Conservation (phyloP, 2,329 filamentous ascomycete genomes). For the Chlorencoelia australis region DNA sequence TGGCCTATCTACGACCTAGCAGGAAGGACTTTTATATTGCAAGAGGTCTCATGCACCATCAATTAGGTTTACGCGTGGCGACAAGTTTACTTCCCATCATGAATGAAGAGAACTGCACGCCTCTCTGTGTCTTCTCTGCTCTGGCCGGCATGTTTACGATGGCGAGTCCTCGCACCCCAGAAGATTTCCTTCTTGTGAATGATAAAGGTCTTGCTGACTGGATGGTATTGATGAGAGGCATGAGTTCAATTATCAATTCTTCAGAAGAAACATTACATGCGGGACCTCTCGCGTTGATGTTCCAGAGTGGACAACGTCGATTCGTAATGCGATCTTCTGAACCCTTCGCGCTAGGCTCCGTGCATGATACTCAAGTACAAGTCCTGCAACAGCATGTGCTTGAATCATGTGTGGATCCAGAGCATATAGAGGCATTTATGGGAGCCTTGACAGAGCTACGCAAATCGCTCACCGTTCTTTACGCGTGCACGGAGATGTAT, state of each 20-base stretch:
- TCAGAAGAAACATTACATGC: constrained; percentile 17
- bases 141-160: constrained; percentile 30
- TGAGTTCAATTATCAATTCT: constrained; percentile 26
- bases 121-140: constrained; percentile 32
- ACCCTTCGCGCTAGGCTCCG: too few relatives aligned
- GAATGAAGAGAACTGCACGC: constrained; percentile 27
- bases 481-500: constrained; percentile 13
- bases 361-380: too few relatives aligned
- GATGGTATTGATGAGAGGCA: constrained; percentile 30
- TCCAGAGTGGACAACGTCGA: constrained; percentile 6
- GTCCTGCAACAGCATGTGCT: too few relatives aligned
- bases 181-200: constrained; percentile 29
- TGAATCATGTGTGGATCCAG: constrained; percentile 13
- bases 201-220: constrained; percentile 29
- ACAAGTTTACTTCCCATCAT: constrained; percentile 27
- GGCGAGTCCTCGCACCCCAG: constrained; percentile 26
- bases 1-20: constrained; percentile 33
- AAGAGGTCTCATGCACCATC: constrained; percentile 30
- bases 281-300: constrained; percentile 16
- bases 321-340: too few relatives aligned
- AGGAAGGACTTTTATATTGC: constrained; percentile 31
- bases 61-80: constrained; percentile 23
- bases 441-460: constrained; percentile 28
- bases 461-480: constrained; percentile 23
- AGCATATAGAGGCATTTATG: constrained; percentile 22